Evolutionary conservation across 768 basidiomycete species (phyloP), one percentile per base, ranked within the genome.

Genomic region (Tubosaeta sp.): DNA sequence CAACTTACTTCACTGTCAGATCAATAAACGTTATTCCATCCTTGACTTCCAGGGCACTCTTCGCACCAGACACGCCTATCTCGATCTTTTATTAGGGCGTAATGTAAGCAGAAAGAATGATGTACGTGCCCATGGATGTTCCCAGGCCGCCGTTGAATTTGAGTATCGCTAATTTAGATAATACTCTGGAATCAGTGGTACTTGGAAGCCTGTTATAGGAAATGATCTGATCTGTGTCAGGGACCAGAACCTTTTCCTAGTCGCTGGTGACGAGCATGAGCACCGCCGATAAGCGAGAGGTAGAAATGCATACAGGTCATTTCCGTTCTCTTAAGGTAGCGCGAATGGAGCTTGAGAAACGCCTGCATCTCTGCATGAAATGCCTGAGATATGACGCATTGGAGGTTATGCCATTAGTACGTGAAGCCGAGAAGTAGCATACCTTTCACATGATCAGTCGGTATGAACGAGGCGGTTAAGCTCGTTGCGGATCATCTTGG

Each of bases 1-100:
- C 92, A 63, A 97, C 93, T 73, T 96, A 94, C 58, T 91, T 82
- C 41, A 97, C 91, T 49, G 83, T 87, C 56, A 97, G 80, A 70
- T 97, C 94, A 55, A 97, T 83, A 83, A 96, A 97, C 46, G 89
- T 94, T 94, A 95, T 93, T 68, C 92, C 93, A 61, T 96, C 88
- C 73, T 95, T 88, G 73, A 95, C 93, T 65, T 95, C 94, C 55
- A 97, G 88, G 48, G 94, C 89, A 64, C 82, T 86, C 79, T 95
- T 97, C 19, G 93, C 92, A 46, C 86, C 85, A 8, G 82, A 85
- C 82, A 89, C 86, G 35, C 86, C 86, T 87, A 55, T 6, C 14
- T 6, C 24, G 45, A 22, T 25, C 8, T 30, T 25, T 34, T 10
- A 29, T 57, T 35, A 50, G 34, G n/a, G 36, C 11, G 16, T 22